Percentiles rank a stretch among this genome's conserved stretches.
Evolutionary conservation across 306 rosid genomes (phyloP).

Genomic region (Vachellia pachyceras): DNA sequence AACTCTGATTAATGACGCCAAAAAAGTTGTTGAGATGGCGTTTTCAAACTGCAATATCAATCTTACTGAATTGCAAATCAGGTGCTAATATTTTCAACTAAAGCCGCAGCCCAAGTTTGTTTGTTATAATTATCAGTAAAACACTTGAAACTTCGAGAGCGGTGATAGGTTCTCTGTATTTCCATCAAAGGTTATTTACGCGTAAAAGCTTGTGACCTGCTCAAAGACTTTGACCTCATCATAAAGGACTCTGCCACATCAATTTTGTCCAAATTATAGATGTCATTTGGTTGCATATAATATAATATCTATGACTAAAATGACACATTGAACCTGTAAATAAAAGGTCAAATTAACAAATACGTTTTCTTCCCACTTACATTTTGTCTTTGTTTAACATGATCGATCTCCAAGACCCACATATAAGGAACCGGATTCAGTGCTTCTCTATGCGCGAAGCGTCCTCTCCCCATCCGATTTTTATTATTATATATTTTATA

Average conservation of each 20-base stretch:
- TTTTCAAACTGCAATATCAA: constrained; percentile 36
- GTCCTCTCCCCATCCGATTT: too few species aligned
- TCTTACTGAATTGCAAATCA: neutral
- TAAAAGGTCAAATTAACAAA: neutral
- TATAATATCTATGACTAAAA: neutral
- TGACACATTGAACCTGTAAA: neutral
- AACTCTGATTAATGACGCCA: neutral
- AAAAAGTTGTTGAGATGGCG: constrained; percentile 32
- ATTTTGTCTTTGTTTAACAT: neutral
- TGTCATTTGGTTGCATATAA: neutral
- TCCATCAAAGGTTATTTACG: neutral
- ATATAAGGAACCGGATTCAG: too few species aligned
- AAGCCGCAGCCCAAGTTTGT: neutral
- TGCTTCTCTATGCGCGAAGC: too few species aligned
- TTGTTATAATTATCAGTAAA: too few species aligned
- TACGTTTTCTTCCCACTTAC: neutral
- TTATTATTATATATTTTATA: too few species aligned
- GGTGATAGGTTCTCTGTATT: neutral
- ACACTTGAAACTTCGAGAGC: neutral
- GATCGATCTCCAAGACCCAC: neutral
- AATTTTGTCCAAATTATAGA: neutral
- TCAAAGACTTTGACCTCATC: neutral
- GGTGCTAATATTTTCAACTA: neutral
- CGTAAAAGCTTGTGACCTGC: neutral
- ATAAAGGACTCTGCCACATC: neutral